Conservation (phyloP, 345 rosid genomes). For the Viola odorata region DNA sequence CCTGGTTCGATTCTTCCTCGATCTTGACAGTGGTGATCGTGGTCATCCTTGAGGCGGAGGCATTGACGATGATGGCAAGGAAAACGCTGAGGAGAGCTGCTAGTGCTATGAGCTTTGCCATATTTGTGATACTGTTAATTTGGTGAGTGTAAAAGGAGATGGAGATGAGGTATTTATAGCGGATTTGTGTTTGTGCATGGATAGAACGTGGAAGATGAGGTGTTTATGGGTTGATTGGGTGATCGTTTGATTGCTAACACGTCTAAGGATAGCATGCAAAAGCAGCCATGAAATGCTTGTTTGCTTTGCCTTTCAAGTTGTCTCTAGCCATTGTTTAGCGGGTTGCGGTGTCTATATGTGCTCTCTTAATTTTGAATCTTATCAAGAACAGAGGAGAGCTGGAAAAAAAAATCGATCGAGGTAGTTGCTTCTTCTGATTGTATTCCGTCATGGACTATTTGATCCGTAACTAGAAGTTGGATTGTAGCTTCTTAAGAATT, state of each 20-base stretch:
- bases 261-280: no score
- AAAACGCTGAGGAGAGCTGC: not conserved
- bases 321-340: no score
- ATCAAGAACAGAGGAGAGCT: no score
- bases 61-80: not conserved
- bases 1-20: not conserved
- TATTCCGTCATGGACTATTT: no score
- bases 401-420: no score
- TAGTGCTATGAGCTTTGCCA: not conserved
- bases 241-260: not conserved
- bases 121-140: not conserved
- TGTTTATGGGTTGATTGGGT: not conserved
- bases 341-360: no score
- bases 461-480: no score
- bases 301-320: no score
- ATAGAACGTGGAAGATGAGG: not conserved
- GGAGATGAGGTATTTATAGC: not conserved
- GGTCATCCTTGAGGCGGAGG: not conserved
- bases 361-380: no score
- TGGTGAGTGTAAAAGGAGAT: not conserved
- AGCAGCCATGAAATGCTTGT: no score
- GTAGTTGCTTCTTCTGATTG: no score
- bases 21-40: not conserved
- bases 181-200: conserved; percentile 1
- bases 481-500: no score